phyloP scores from a whole-genome alignment of 768 basidiomycete genomes.

The Tricholomella constricta region DNA sequence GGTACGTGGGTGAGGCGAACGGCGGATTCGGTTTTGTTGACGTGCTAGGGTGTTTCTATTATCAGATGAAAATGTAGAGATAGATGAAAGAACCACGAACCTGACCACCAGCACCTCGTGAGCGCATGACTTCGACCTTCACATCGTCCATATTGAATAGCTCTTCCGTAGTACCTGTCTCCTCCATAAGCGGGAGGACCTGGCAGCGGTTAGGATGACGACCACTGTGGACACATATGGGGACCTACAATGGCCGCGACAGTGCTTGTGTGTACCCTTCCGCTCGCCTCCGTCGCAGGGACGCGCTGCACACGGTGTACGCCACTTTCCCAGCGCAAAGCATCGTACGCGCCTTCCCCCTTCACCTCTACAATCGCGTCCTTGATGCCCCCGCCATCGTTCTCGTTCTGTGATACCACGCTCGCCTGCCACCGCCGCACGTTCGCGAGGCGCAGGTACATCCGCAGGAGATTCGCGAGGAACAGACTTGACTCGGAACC shows the following conservation, averaged over 20 bases:
- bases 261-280: slow-evolving; percentile 91
- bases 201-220: slow-evolving; percentile 28
- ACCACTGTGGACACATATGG: neutral
- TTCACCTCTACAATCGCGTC: slow-evolving; percentile 82
- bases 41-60: slow-evolving; percentile 59
- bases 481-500: slow-evolving; percentile 89
- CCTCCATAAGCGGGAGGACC: slow-evolving; percentile 83
- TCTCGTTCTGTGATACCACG: slow-evolving; percentile 58
- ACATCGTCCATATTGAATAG: slow-evolving; percentile 85
- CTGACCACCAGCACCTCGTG: slow-evolving; percentile 97
- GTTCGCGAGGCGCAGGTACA: slow-evolving; percentile 76
- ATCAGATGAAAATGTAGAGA: neutral
- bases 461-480: slow-evolving; percentile 70
- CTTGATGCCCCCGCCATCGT: slow-evolving; percentile 66
- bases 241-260: slow-evolving; percentile 77
- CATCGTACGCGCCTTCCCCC: slow-evolving; percentile 77
- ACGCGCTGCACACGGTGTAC: slow-evolving; percentile 96
- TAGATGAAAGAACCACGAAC: slow-evolving; percentile 38
- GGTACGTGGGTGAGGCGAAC: slow-evolving; percentile 93
- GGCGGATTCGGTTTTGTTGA: slow-evolving; percentile 98
- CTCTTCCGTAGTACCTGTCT: slow-evolving; percentile 61
- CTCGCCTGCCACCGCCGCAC: slow-evolving; percentile 58
- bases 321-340: slow-evolving; percentile 87
- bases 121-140: slow-evolving; percentile 91
- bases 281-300: slow-evolving; percentile 86